A percentile compares a stretch with the other conserved stretches of the same genome.
Conservation (phyloP, 495 filamentous ascomycete genomes). For the Penicillium longicatenatum region DNA sequence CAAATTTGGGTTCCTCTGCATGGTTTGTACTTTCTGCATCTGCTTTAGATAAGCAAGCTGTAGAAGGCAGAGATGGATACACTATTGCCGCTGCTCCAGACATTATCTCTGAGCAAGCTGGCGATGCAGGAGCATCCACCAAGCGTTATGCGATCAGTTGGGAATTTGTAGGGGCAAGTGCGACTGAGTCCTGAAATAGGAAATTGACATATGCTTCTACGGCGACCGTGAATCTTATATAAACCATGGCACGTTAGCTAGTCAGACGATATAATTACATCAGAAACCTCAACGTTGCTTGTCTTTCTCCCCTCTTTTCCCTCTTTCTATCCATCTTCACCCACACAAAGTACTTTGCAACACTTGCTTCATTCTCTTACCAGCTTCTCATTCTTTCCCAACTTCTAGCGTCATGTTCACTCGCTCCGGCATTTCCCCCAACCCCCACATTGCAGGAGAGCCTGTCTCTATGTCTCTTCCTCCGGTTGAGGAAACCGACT, state of each 20-base stretch:
- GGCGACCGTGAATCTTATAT: background rate
- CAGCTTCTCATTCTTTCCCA: background rate
- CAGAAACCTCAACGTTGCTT: background rate
- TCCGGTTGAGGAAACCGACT: background rate
- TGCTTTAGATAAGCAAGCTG: constrained; percentile 37
- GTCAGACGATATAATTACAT: background rate
- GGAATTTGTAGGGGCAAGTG: constrained; percentile 43
- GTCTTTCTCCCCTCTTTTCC: background rate
- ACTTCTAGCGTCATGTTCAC: background rate
- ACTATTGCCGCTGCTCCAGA: constrained; percentile 38
- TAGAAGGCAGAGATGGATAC: constrained; percentile 49
- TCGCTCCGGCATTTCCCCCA: background rate
- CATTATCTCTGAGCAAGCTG: constrained; percentile 4
- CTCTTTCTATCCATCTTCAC: background rate
- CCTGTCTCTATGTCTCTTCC: background rate
- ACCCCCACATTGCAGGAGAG: background rate
- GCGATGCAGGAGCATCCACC: constrained; percentile 3
- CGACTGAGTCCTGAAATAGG: constrained; percentile 10
- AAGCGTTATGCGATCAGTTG: constrained; percentile 34
- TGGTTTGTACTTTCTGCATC: constrained; percentile 47
- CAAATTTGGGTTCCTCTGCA: constrained; percentile 11
- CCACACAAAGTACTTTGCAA: background rate
- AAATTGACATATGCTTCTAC: background rate
- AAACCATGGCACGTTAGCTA: background rate
- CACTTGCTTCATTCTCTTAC: background rate